A percentile compares a stretch with the other conserved stretches of the same genome.
These are phyloP conservation scores for Candida ipomoeae DNA, from an alignment of 805 yeast genomes.

Conservation along the genomic window DNA sequence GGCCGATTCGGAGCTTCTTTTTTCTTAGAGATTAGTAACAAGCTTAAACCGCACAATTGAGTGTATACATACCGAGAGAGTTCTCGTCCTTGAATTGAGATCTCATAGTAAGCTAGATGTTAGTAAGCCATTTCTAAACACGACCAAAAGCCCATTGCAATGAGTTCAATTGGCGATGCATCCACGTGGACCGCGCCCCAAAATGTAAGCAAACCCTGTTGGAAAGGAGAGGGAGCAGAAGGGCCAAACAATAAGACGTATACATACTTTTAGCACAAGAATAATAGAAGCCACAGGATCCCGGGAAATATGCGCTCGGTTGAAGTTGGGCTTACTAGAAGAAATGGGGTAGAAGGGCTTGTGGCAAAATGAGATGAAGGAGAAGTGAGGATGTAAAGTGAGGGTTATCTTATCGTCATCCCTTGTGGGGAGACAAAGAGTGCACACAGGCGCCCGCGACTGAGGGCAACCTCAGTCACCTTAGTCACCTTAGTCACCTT, in stretches of 20 bases:
- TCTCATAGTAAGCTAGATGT: constrained; percentile 50
- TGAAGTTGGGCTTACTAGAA: not conserved
- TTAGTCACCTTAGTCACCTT: not conserved
- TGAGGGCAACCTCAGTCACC: not conserved
- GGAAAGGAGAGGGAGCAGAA: not conserved
- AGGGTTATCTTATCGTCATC: constrained; percentile 15
- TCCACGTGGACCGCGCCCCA: constrained; percentile 3
- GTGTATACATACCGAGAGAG: constrained; percentile 71
- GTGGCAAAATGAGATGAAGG: constrained; percentile 3
- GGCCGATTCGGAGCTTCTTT: constrained; percentile 91
- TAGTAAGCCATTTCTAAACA: not conserved
- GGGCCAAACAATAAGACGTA: not conserved
- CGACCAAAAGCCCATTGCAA: no score
- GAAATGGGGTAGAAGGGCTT: not conserved
- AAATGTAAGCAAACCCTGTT: constrained; percentile 1
- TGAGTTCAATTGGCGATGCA: not conserved
- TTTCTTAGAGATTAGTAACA: constrained; percentile 44
- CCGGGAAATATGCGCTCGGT: not conserved
- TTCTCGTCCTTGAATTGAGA: constrained; percentile 94
- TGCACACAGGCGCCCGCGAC: constrained; percentile 6
- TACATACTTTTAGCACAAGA: constrained; percentile 2
- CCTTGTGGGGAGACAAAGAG: constrained; percentile 15
- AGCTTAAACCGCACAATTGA: not conserved
- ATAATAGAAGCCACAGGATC: not conserved
- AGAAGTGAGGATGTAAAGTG: not conserved